These are phyloP conservation scores for Cyberlindnera euphorbiiphila DNA, from an alignment of 805 yeast species.

Conservation along the genomic window DNA sequence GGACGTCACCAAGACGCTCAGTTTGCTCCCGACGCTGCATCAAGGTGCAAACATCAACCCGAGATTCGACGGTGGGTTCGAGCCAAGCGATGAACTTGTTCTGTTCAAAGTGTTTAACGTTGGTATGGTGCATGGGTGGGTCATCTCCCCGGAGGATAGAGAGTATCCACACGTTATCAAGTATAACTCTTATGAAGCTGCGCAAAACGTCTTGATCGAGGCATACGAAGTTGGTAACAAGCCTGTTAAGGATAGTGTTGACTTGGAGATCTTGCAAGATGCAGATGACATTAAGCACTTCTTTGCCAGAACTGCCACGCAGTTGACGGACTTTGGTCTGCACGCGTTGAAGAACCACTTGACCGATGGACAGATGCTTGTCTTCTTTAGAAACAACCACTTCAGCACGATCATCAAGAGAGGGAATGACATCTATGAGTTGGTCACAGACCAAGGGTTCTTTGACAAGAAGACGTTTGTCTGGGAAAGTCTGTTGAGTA, in stretches of 20 bases:
- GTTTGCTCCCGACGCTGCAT: slow-evolving; percentile 57
- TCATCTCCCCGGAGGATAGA: slow-evolving; percentile 41
- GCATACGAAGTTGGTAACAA: slow-evolving; percentile 35
- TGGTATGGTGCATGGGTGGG: slow-evolving; percentile 81
- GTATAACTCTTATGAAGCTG: slow-evolving; percentile 50
- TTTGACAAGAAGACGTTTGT: slow-evolving; percentile 45
- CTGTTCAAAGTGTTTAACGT: slow-evolving; percentile 58
- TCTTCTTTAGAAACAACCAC: slow-evolving; percentile 88
- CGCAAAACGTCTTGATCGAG: slow-evolving; percentile 54
- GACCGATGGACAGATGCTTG: slow-evolving; percentile 51
- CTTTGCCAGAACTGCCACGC: slow-evolving; percentile 63
- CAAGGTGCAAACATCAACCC: slow-evolving; percentile 76
- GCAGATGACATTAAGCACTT: slow-evolving; percentile 41
- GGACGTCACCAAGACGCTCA: slow-evolving; percentile 39
- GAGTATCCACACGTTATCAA: slow-evolving; percentile 35
- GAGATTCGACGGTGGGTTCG: slow-evolving; percentile 58
- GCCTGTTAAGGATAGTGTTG: slow-evolving; percentile 21
- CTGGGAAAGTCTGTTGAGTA: slow-evolving; percentile 76
- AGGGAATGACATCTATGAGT: slow-evolving; percentile 46
- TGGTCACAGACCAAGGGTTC: slow-evolving; percentile 76
- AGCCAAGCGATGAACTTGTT: slow-evolving; percentile 46
- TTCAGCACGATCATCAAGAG: slow-evolving; percentile 65
- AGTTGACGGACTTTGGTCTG: slow-evolving; percentile 70
- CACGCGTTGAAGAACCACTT: slow-evolving; percentile 41
- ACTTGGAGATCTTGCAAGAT: slow-evolving; percentile 31